Evolutionary conservation across 2,329 filamentous ascomycete species (phyloP), one percentile per base, ranked within the genome.

Genomic region (Purpureocillium takamizusanense): DNA sequence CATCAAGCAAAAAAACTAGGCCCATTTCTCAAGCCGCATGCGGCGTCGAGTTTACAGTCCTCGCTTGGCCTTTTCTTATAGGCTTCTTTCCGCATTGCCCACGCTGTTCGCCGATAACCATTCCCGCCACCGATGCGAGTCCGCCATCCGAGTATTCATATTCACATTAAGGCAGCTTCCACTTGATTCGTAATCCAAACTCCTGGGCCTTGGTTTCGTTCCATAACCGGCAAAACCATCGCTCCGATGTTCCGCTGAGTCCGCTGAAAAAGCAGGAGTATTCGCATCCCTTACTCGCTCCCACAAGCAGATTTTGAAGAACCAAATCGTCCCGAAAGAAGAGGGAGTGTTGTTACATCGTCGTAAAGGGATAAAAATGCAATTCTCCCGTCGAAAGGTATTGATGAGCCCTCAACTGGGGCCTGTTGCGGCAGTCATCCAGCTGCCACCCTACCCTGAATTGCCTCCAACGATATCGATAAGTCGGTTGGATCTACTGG

Each of bases 271-370:
- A 23, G 33, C 18, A 35, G 32, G 31, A 30, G 28, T 30, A 14
- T 30, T 5, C n/a, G 29, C 29, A 21, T 16, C 16, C 28, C 13
- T 30, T 18, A 6, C 31, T 32, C 10, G 18, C 33, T 18, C 29
- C 9, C 28, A 23, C 14, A 16, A 35, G 34, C 27, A 45, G 12
- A 36, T 37, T 38, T 37, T 32, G 41, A 37, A 41, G 23, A 41
- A 31, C 25, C 34, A 33, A 37, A 40, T 25, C 21, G 21, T 18
- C 16, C 35, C 28, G 15, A 18, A 35, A 31, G 36, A 40, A 51
- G 43, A 25, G 21, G 21, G 21, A 41, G 38, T 50, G 48, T 48
- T 59, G 49, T 49, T 59, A 57, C 53, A 57, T 52, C 46, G 45
- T 50, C 21, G 21, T 25, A 25, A 10, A 25, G 21, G 21, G 21